Base-by-base conservation (phyloP, 371 early-diverging fungal genomes). In the Rhizopus delemar region DNA sequence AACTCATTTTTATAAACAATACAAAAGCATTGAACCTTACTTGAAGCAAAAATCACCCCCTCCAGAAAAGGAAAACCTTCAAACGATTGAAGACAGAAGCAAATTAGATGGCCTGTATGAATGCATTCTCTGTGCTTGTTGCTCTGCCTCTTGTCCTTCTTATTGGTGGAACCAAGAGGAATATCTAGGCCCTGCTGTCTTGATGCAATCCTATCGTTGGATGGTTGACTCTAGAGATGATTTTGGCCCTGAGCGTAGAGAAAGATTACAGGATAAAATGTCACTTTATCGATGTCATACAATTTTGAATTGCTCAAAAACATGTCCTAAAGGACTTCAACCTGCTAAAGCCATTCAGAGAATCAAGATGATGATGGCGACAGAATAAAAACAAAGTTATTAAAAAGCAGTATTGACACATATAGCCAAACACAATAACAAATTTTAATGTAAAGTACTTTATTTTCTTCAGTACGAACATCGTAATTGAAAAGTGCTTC, bases 191-290 rank as follows among this genome's bases (percentile, higher is more conserved):
- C 98, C 98, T 31, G 94, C 98, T 36, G 93, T 94, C 11, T 81
- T 97, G 62, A 86, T 97, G 91, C 96, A 96, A 80, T 93, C 97
- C 36, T 96, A 95, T 84, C 91, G 98, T 70, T 97, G 98, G 98
- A 96, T 96, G 93, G 88, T 88, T 53, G 98, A 97, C 77, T 90
- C 91, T 41, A 91, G 98, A 73, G 98, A 98, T 77, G 92, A 96
- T 62, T 92, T 87, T 70, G 92, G 92, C 39, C 63, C 75, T 56
- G 92, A 96, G 73, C 91, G 98, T 66, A 86, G 95, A 60, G 87
- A 82, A 56, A 86, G 86, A 51, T 81, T 98, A 63, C 96, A 98
- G 75, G 94, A 95, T 74, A 89, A 94, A 46, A 95, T 95, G 91
- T 89, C 93, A 7, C 83, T 96, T 8, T 98, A 95, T 84, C 92